Conservation (phyloP, 1,284 basidiomycete species). For the Schizopora paradoxa region DNA sequence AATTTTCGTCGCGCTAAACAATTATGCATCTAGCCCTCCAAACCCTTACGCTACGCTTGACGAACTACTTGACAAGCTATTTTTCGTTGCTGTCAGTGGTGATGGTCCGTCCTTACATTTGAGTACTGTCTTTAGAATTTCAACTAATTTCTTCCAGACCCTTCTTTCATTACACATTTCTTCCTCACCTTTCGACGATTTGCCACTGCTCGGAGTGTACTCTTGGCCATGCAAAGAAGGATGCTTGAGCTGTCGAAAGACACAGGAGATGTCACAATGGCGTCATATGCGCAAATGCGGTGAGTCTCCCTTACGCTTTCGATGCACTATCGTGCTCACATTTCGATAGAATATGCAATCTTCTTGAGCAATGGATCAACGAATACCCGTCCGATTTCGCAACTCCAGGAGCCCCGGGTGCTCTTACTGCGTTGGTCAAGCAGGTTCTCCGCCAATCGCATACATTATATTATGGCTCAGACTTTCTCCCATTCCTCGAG, state of each 20-base stretch:
- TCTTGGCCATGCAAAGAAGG: conserved; percentile 81
- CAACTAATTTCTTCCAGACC: conserved; percentile 40
- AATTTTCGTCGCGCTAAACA: no score
- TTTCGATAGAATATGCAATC: conserved; percentile 58
- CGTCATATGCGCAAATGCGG: conserved; percentile 81
- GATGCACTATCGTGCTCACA: not conserved
- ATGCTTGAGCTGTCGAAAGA: conserved; percentile 71
- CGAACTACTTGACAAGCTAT: conserved; percentile 68
- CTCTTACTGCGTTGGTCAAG: conserved; percentile 67
- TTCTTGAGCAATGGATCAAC: conserved; percentile 69
- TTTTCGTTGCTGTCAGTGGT: conserved; percentile 70
- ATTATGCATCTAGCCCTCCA: conserved; percentile 33
- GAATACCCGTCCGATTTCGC: conserved; percentile 73
- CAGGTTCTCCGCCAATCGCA: conserved; percentile 74
- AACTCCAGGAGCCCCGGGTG: conserved; percentile 66
- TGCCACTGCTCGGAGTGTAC: conserved; percentile 65
- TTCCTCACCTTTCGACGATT: conserved; percentile 77
- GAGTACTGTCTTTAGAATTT: not conserved
- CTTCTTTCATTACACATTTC: conserved; percentile 70
- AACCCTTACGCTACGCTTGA: conserved; percentile 68
- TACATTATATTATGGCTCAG: conserved; percentile 75
- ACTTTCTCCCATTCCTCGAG: conserved; percentile 75
- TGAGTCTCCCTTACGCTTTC: conserved; percentile 26
- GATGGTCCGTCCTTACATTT: conserved; percentile 52
- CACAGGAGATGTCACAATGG: conserved; percentile 71